Base-by-base conservation (phyloP, 257 asterid genomes). In the Gentiana straminea region DNA sequence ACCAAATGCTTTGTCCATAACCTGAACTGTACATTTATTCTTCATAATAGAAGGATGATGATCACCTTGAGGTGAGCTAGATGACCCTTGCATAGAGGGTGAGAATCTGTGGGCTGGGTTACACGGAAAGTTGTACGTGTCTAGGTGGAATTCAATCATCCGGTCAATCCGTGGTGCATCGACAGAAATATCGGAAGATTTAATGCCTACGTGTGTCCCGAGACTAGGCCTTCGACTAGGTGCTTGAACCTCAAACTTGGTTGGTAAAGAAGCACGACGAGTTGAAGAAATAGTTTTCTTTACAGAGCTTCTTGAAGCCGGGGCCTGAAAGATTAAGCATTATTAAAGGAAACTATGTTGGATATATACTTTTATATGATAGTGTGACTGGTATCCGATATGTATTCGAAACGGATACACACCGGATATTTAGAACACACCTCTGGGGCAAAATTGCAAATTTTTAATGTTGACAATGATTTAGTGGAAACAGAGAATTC, bases 81-180 rank as follows among this genome's bases (percentile, higher is more conserved):
- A 86, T 69, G 68, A 84, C 62, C 75, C 87, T 13, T 63, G 75
- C 43, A 89, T 73, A 62, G 76, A 62, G 53, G 75, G 71, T 55
- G 84, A 75, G 68, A 67, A 75, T 65, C 70, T 82, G 39, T 66
- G 68, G 35, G 64, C 33, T 35, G 79, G 75, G 56, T 68, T 70
- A 46, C 64, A 64, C 45, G 83, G 56, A 64, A 74, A 81, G 65
- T 77, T 82, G 44, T 70, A 82, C 5, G 83, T 75, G 51, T 74
- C 81, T 76, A 83, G 62, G 35, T 94, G 87, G 59, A 75, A 79
- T 60, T 88, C 95, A 54, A 79, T 75, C 94, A 88, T 85, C 82
- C 77, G 80, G 65, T 85, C 97, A 6, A 85, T 71, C 34, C 80
- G 85, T 52, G 97, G 95, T 68, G 94, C 82, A 66, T 88, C 75